phyloP scores from a whole-genome alignment of 2,329 filamentous ascomycete genomes.

The Colletotrichum navitas region DNA sequence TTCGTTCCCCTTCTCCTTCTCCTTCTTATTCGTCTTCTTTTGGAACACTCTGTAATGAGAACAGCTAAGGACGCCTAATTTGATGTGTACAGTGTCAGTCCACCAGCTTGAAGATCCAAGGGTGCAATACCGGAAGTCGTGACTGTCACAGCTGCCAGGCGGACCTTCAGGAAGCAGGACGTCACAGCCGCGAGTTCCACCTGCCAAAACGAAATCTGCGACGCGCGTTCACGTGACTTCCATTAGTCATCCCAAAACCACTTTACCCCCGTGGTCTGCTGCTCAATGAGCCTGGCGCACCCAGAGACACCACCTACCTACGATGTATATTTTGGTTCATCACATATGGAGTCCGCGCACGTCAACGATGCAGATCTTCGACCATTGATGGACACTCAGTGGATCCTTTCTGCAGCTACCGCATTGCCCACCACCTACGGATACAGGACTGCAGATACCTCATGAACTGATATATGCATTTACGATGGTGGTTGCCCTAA shows the following conservation, averaged over 20 bases:
- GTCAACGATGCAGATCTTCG: not conserved
- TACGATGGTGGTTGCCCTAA: not conserved
- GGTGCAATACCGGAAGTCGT: not conserved
- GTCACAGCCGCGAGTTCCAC: not conserved
- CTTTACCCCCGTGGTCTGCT: not conserved
- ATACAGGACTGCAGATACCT: not conserved
- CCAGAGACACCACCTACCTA: too few relatives aligned
- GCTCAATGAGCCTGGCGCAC: not conserved
- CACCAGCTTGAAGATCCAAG: not conserved
- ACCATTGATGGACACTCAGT: not conserved
- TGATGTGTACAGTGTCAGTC: not conserved
- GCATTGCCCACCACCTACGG: not conserved
- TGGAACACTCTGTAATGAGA: not conserved
- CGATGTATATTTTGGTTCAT: too few relatives aligned
- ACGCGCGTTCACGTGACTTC: not conserved
- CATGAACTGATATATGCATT: not conserved
- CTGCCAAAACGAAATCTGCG: not conserved
- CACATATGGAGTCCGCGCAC: not conserved
- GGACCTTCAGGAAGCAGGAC: not conserved
- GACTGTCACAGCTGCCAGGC: not conserved
- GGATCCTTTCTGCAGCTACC: not conserved
- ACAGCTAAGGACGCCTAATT: not conserved
- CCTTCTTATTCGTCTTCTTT: not conserved
- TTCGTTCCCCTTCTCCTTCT: not conserved
- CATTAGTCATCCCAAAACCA: not conserved